Conservation (phyloP, 148 eudicot genomes). For the Polygonum maritimum region DNA sequence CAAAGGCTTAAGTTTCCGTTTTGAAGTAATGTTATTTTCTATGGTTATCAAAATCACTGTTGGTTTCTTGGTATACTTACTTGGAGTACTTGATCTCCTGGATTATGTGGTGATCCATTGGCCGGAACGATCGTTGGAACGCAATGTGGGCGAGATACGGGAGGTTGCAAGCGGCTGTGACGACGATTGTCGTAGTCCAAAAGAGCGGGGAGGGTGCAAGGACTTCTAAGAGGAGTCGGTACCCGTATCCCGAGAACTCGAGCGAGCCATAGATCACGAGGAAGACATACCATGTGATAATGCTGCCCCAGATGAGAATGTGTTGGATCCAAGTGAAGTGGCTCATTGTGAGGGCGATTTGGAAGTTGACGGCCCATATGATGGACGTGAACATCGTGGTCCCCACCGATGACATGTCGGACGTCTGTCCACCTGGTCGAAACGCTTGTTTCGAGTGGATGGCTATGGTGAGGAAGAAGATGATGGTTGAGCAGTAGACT, state of each 20-base stretch:
- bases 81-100: conserved; percentile 72
- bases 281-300: conserved; percentile 66
- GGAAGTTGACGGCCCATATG: conserved; percentile 80
- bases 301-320: conserved; percentile 68
- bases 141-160: conserved; percentile 68
- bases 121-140: conserved; percentile 56
- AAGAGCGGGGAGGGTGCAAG: conserved; percentile 74
- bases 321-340: conserved; percentile 96
- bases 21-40: not conserved
- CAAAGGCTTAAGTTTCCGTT: not conserved
- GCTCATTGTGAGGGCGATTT: conserved; percentile 79
- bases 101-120: conserved; percentile 78
- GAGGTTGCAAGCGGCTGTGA: conserved; percentile 39
- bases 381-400: conserved; percentile 79
- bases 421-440: conserved; percentile 48
- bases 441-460: conserved; percentile 66
- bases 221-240: conserved; percentile 43
- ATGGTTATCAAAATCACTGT: too few relatives aligned
- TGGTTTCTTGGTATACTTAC: not conserved
- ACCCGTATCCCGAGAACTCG: conserved; percentile 34
- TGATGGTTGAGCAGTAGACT: conserved; percentile 53
- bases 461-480: conserved; percentile 64
- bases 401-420: conserved; percentile 68
- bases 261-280: conserved; percentile 49
- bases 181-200: conserved; percentile 64